A percentile compares a stretch with the other conserved stretches of the same genome.
phyloP scores from a whole-genome alignment of 2,329 filamentous ascomycete genomes.

The Knufia petricola region DNA sequence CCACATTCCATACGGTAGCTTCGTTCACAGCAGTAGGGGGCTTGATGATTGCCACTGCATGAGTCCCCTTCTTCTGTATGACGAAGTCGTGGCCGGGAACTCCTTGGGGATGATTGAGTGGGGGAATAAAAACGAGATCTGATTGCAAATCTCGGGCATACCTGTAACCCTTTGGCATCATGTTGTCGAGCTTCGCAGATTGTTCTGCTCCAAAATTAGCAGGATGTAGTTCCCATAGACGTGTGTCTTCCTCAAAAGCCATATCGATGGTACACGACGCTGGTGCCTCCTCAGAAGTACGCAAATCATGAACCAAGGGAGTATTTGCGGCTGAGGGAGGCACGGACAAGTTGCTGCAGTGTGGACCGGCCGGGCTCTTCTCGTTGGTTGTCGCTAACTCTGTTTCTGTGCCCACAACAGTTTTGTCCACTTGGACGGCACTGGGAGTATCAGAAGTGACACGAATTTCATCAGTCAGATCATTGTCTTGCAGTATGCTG shows the following conservation, averaged over 20 bases:
- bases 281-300: too few relatives aligned
- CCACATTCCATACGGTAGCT: neutral
- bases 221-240: neutral
- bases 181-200: neutral
- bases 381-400: too few relatives aligned
- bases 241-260: constrained; percentile 1
- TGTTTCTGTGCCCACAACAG: too few relatives aligned
- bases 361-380: too few relatives aligned
- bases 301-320: too few relatives aligned
- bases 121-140: neutral
- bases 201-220: neutral
- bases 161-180: neutral
- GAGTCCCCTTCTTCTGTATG: neutral
- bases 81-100: neutral
- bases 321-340: too few relatives aligned
- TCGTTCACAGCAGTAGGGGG: neutral
- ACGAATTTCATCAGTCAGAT: too few relatives aligned
- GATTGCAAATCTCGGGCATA: constrained; percentile 1
- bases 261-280: neutral
- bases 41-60: neutral
- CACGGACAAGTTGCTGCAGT: too few relatives aligned
- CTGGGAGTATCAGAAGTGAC: too few relatives aligned
- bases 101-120: neutral
- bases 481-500: too few relatives aligned
- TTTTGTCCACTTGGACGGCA: too few relatives aligned